These are phyloP conservation scores for Coemansia sp. DNA, from an alignment of 192 early-diverging fungal genomes.

Conservation along the genomic window DNA sequence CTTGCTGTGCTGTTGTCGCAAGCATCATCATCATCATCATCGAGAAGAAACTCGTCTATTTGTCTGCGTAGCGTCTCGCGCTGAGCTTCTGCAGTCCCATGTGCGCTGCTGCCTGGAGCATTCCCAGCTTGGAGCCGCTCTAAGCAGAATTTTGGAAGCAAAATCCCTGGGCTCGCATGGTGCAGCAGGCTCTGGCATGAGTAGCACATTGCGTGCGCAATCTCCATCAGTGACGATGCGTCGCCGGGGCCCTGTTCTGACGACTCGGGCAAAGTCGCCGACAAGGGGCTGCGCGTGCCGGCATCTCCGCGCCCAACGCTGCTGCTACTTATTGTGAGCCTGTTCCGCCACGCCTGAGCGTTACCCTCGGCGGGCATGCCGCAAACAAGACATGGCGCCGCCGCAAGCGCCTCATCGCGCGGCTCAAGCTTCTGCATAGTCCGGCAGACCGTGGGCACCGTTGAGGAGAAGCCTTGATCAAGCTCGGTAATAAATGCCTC, in stretches of 20 bases:
- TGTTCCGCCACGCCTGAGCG: slow-evolving; percentile 33
- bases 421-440: slow-evolving; percentile 77
- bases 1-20: background rate
- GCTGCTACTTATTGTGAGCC: slow-evolving; percentile 29
- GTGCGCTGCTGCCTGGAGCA: background rate
- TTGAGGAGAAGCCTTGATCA: slow-evolving; percentile 80
- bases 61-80: slow-evolving; percentile 57
- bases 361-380: slow-evolving; percentile 60
- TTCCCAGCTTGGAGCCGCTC: slow-evolving; percentile 5
- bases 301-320: background rate
- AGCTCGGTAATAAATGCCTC: slow-evolving; percentile 72
- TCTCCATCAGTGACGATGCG: slow-evolving; percentile 8
- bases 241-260: background rate
- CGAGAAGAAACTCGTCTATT: slow-evolving; percentile 65
- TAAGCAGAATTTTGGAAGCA: slow-evolving; percentile 31
- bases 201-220: slow-evolving; percentile 31
- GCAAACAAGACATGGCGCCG: slow-evolving; percentile 53
- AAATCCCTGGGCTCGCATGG: slow-evolving; percentile 21
- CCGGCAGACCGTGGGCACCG: slow-evolving; percentile 77
- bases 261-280: background rate
- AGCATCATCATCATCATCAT: slow-evolving; percentile 50
- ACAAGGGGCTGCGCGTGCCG: background rate
- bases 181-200: slow-evolving; percentile 38
- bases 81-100: background rate
- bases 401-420: slow-evolving; percentile 45